Evolutionary conservation across 2,329 filamentous ascomycete genomes (phyloP).

Genomic region (Periconia sp.): DNA sequence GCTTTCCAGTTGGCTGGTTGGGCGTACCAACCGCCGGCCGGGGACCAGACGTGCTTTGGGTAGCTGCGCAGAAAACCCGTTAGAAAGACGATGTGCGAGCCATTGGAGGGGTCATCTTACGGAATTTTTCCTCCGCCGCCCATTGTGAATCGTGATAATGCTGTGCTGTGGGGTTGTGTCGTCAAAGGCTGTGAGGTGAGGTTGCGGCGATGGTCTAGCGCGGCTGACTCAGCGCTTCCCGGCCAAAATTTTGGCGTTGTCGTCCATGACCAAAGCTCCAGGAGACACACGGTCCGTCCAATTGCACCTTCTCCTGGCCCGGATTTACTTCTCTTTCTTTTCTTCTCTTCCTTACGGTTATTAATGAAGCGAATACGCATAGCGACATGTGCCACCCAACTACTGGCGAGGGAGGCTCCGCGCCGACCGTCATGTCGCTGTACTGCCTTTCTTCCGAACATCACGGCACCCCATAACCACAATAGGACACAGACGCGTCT

Average conservation of each 20-base stretch:
- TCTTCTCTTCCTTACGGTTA: slow-evolving; percentile 11
- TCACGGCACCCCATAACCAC: slow-evolving; percentile 35
- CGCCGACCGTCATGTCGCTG: slow-evolving; percentile 51
- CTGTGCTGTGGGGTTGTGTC: slow-evolving; percentile 22
- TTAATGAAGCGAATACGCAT: slow-evolving; percentile 68
- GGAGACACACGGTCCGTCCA: slow-evolving; percentile 31
- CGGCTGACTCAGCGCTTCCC: slow-evolving; percentile 18
- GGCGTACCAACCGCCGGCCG: slow-evolving; percentile 95
- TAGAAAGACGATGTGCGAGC: slow-evolving; percentile 15
- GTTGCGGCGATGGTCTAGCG: slow-evolving; percentile 17
- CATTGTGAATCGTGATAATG: slow-evolving; percentile 66
- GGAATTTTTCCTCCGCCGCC: slow-evolving; percentile 73
- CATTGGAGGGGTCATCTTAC: slow-evolving; percentile 50
- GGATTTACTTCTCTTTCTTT: slow-evolving; percentile 18
- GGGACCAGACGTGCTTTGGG: slow-evolving; percentile 99
- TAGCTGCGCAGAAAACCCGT: slow-evolving; percentile 65
- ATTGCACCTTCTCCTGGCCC: slow-evolving; percentile 11
- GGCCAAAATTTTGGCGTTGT: slow-evolving; percentile 44
- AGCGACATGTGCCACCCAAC: slow-evolving; percentile 65
- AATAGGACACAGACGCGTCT: slow-evolving; percentile 34
- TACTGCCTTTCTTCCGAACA: slow-evolving; percentile 27
- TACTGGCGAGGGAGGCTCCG: slow-evolving; percentile 55
- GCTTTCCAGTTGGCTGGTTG: slow-evolving; percentile 93
- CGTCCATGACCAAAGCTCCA: slow-evolving; percentile 27
- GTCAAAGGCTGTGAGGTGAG: slow-evolving; percentile 27